Conservation (phyloP, 139 green algal genomes). For the Picochlorum sp. region DNA sequence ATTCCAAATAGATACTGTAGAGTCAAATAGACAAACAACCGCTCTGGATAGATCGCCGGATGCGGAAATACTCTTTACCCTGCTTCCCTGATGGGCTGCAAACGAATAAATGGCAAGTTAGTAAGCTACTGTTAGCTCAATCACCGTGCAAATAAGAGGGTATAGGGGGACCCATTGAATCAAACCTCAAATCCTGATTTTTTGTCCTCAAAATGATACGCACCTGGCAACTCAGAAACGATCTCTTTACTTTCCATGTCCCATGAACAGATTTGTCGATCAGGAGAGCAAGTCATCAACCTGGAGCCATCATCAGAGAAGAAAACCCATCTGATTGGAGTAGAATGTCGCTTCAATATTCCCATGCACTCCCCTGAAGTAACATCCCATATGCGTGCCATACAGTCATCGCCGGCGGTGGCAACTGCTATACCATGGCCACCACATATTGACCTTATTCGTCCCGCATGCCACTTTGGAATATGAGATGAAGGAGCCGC, state of each 20-base stretch:
- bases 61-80: slow-evolving; percentile 43
- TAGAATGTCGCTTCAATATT: slow-evolving; percentile 19
- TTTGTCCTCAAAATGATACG: slow-evolving; percentile 3
- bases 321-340: slow-evolving; percentile 22
- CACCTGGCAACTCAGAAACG: slow-evolving; percentile 35
- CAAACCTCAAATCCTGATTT: no score
- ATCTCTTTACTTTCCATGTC: slow-evolving; percentile 11
- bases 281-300: slow-evolving; percentile 28
- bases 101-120: no score
- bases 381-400: slow-evolving; percentile 29
- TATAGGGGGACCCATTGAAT: no score
- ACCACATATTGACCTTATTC: slow-evolving; percentile 2
- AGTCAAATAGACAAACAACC: slow-evolving; percentile 48
- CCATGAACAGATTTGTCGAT: slow-evolving; percentile 30
- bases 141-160: no score
- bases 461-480: slow-evolving; percentile 11
- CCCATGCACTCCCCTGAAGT: slow-evolving; percentile 11
- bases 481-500: background rate
- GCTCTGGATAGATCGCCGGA: slow-evolving; percentile 19
- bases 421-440: background rate
- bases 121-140: no score
- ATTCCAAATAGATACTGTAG: slow-evolving; percentile 51
- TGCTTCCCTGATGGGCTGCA: slow-evolving; percentile 40
- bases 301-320: slow-evolving; percentile 19
- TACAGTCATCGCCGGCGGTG: slow-evolving; percentile 9